Conservation (phyloP, 2,329 filamentous ascomycete genomes). For the Emmonsiellopsis sp. region DNA sequence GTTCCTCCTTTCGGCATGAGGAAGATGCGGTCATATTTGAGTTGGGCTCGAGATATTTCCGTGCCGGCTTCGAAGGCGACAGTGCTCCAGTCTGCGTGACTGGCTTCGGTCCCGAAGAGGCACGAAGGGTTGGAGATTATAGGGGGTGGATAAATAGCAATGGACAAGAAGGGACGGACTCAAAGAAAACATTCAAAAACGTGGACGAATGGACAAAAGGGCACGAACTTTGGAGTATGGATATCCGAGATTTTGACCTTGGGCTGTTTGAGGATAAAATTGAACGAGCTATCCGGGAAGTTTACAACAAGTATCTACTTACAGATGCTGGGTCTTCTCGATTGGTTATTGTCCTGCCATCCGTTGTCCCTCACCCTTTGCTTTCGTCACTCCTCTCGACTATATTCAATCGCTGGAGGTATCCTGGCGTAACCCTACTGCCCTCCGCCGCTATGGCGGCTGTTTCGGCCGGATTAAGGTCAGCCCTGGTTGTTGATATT, state of each 20-base stretch:
- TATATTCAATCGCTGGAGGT: constrained; percentile 71
- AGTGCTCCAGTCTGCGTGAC: constrained; percentile 62
- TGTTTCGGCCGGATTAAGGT: constrained; percentile 72
- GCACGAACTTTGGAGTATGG: constrained; percentile 68
- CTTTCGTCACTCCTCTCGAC: constrained; percentile 67
- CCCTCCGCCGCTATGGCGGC: constrained; percentile 66
- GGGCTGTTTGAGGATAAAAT: constrained; percentile 78
- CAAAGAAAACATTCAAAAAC: constrained; percentile 16
- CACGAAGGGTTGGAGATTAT: constrained; percentile 73
- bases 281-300: constrained; percentile 70
- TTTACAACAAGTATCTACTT: constrained; percentile 66
- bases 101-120: constrained; percentile 64
- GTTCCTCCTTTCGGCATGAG: constrained; percentile 54
- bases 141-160: constrained; percentile 56
- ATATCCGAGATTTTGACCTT: constrained; percentile 64
- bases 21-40: constrained; percentile 82
- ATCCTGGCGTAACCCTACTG: constrained; percentile 71
- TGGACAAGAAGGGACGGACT: constrained; percentile 36
- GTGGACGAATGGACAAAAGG: constrained; percentile 36
- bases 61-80: constrained; percentile 81
- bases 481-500: constrained; percentile 79
- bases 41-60: constrained; percentile 67
- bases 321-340: constrained; percentile 58
- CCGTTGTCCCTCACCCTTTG: constrained; percentile 66
- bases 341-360: constrained; percentile 66